Conservation (phyloP, 305 asterid species). For the Fraxinus nigra region DNA sequence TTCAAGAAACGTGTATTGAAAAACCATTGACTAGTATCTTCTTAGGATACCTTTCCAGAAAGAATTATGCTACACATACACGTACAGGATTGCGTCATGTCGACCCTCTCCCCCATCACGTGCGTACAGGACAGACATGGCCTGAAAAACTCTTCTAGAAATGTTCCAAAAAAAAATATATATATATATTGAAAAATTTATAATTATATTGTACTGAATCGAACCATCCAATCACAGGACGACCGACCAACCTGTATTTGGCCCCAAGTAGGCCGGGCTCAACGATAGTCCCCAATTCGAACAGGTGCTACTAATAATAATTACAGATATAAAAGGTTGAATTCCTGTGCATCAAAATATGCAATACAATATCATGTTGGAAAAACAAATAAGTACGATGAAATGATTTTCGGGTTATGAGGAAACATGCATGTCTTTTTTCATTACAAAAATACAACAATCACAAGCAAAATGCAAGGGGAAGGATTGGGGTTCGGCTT, state of each 20-base stretch:
- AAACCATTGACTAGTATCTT: neutral
- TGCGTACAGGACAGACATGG: neutral
- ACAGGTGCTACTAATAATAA: neutral
- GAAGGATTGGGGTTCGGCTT: neutral
- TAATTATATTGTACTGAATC: neutral
- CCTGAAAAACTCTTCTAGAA: neutral
- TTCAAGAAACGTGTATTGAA: neutral
- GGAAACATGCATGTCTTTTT: conserved; percentile 6
- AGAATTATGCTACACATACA: neutral
- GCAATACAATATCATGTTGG: neutral
- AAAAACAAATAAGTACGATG: neutral
- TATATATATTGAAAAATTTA: neutral
- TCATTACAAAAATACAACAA: conserved; percentile 25
- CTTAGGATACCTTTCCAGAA: neutral
- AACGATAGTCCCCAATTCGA: neutral
- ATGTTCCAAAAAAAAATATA: neutral
- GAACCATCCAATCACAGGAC: neutral
- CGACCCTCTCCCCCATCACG: neutral
- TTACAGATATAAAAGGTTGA: neutral
- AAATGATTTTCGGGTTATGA: neutral
- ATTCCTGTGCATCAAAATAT: neutral
- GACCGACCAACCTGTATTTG: neutral
- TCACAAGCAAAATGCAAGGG: conserved; percentile 28
- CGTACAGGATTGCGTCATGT: neutral
- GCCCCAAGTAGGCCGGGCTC: neutral